Conservation (phyloP, 129 eudicot species). For the Chrysanthemum makinoi region DNA sequence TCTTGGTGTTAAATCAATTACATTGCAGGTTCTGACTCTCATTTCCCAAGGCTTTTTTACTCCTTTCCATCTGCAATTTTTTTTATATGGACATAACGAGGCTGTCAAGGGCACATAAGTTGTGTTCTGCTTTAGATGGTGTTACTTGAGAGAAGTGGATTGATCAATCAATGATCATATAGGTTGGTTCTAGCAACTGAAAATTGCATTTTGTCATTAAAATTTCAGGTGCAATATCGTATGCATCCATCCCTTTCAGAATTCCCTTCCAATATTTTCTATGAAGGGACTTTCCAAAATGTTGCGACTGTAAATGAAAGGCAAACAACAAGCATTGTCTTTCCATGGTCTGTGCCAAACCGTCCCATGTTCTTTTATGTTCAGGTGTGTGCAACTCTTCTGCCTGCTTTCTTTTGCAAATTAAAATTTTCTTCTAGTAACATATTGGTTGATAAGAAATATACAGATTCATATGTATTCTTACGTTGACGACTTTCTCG, state of each 20-base stretch:
- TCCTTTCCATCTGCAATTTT: too few species aligned
- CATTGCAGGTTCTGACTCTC: constrained; percentile 53
- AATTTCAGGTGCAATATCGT: constrained; percentile 81
- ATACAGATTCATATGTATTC: background rate
- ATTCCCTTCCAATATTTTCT: constrained; percentile 88
- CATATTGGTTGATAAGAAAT: too few species aligned
- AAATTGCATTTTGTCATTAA: background rate
- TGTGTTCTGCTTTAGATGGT: too few species aligned
- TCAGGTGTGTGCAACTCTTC: constrained; percentile 46
- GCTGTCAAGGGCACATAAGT: too few species aligned
- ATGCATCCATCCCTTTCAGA: constrained; percentile 96
- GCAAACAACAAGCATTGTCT: constrained; percentile 85
- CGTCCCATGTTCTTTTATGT: constrained; percentile 97
- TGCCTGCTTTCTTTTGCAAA: background rate
- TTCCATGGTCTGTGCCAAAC: constrained; percentile 99
- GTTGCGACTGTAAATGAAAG: constrained; percentile 93
- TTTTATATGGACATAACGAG: too few species aligned
- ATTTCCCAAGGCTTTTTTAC: too few species aligned
- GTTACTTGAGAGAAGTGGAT: too few species aligned
- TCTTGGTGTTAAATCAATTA: constrained; percentile 70
- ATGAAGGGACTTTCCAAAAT: constrained; percentile 95
- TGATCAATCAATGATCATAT: too few species aligned
- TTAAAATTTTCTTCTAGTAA: background rate
- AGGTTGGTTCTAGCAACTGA: constrained; percentile 4
- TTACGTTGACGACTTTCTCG: constrained; percentile 4